Evolutionary conservation across 345 rosid genomes (phyloP), one percentile per base, ranked within the genome.

Genomic region (Eucalyptus cloeziana): DNA sequence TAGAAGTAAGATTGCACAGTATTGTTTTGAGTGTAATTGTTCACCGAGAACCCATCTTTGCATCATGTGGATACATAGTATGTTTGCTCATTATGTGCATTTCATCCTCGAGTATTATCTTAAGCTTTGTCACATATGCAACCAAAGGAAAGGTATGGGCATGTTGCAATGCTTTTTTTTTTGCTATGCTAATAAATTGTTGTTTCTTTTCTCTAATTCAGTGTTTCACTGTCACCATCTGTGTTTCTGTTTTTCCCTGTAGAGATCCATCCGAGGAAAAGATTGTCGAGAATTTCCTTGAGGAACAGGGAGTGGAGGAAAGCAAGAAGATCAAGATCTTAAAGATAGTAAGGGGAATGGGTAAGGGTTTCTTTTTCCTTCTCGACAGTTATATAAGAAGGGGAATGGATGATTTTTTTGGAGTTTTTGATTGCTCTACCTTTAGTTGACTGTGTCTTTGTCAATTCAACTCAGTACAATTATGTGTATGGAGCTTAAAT

Each of bases 251-350:
- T 19, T 90, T 89, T 88, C 86, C 56, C 79, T 89, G 89, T 87
- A 95, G 97, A 87, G 97, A 95, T 90, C 96, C 95, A 87, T 94
- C 95, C 5, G 94, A 96, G 90, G 95, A 92, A 79, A 96, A 93
- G 87, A 90, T 95, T 89, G 96, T 95, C 60, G 96, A 95, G 92
- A 94, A 95, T 52, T 97, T 97, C 91, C 96, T 97, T 80, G 95
- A 93, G 88, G 95, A 95, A 87, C 95, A 94, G 89, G 94, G 94
- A 85, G 37, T 96, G 31, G 96, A 95, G 85, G 95, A 94, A 88
- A 88, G 89, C 92, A 94, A 94, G 90, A 96, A 93, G 93, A 87
- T n/a, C 64, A 95, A 94, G 92, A 96, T 97, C 90, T 91, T 95
- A 60, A 90, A 50, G 76, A 94, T 96, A 93, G 94, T 96, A 86